Evolutionary conservation across 306 rosid species (phyloP).

Genomic region (Rosa multiflora): DNA sequence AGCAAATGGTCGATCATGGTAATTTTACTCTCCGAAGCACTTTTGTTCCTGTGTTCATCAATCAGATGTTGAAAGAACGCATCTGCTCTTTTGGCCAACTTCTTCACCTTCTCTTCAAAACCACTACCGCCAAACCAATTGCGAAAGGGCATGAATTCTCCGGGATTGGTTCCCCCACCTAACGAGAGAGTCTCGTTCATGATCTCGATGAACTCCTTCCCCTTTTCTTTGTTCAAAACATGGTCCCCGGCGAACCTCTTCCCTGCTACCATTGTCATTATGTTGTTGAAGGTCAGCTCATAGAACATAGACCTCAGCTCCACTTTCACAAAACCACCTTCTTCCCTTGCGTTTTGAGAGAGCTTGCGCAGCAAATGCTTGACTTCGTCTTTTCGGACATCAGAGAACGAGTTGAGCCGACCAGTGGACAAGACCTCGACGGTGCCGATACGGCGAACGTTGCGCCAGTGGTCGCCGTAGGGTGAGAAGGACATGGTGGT

Average conservation of each 20-base stretch:
- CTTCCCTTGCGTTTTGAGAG: neutral
- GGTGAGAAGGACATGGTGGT: conserved; percentile 28
- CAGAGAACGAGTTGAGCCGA: conserved; percentile 27
- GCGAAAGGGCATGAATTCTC: conserved; percentile 38
- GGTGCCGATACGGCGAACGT: conserved; percentile 52
- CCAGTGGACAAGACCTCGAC: conserved; percentile 46
- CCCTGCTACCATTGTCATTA: conserved; percentile 61
- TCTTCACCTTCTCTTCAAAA: conserved; percentile 2
- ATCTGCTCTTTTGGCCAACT: conserved; percentile 30
- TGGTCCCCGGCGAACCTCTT: conserved; percentile 47
- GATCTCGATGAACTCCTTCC: conserved; percentile 31
- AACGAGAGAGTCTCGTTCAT: conserved; percentile 27
- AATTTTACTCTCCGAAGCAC: neutral
- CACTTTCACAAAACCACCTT: conserved; percentile 19
- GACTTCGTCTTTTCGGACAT: conserved; percentile 45
- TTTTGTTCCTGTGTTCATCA: conserved; percentile 17
- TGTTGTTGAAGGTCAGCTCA: conserved; percentile 47
- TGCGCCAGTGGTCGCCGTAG: conserved; percentile 72
- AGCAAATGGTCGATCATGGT: conserved; percentile 22
- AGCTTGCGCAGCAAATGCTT: conserved; percentile 32
- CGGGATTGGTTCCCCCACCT: conserved; percentile 19
- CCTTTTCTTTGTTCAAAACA: conserved; percentile 28
- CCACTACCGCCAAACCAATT: conserved; percentile 31
- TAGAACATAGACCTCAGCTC: conserved; percentile 34
- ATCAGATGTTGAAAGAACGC: conserved; percentile 16